Evolutionary conservation across 495 filamentous ascomycete species (phyloP).

Genomic region (Symbiotaphrina buchneri): DNA sequence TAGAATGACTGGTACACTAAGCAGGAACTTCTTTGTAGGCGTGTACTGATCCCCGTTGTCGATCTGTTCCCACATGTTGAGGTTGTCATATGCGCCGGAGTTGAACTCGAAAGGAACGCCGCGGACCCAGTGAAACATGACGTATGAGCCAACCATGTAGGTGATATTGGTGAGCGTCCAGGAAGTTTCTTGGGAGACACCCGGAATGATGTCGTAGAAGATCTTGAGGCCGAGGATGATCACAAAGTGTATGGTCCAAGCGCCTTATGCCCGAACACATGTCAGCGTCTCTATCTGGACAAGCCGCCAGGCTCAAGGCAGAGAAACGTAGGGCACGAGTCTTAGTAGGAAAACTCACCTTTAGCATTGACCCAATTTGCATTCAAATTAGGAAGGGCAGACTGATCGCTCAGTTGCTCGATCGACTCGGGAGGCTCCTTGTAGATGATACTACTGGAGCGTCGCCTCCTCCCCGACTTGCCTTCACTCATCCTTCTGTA

Average conservation of each 20-base stretch:
- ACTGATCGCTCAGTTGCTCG: constrained; percentile 67
- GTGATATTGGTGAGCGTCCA: constrained; percentile 98
- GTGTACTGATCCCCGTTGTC: constrained; percentile 98
- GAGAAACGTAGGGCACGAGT: background rate
- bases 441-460: constrained; percentile 7
- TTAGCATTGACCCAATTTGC: constrained; percentile 98
- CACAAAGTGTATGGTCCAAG: constrained; percentile 92
- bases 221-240: constrained; percentile 80
- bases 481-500: constrained; percentile 3
- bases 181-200: constrained; percentile 87
- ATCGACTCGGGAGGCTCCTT: constrained; percentile 6
- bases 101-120: constrained; percentile 99
- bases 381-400: constrained; percentile 84
- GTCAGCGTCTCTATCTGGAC: background rate
- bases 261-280: constrained; percentile 28
- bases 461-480: constrained; percentile 5
- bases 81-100: constrained; percentile 93
- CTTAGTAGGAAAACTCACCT: constrained; percentile 30
- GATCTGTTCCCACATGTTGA: constrained; percentile 99
- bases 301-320: no score
- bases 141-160: constrained; percentile 95
- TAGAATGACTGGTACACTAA: constrained; percentile 79
- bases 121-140: constrained; percentile 98
- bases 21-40: constrained; percentile 90
- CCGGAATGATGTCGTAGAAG: constrained; percentile 84